A percentile compares a stretch with the other conserved stretches of the same genome.
These are phyloP conservation scores for Flaveria linearis DNA, from an alignment of 129 eudicot species.

Conservation along the genomic window DNA sequence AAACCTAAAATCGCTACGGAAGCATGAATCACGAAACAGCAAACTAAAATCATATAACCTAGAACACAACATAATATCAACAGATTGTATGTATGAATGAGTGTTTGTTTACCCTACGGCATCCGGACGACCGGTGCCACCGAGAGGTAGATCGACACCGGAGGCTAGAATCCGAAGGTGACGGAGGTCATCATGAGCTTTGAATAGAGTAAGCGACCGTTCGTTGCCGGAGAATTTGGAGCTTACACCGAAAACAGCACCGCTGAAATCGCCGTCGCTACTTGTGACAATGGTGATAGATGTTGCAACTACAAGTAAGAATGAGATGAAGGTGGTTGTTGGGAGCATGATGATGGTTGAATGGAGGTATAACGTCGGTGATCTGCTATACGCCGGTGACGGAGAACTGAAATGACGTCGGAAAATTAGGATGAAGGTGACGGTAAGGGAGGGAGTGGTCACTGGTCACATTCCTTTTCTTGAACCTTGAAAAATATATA, in stretches of 20 bases:
- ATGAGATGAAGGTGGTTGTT: constrained; percentile 21
- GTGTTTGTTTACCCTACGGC: constrained; percentile 38
- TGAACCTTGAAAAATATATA: too few species aligned
- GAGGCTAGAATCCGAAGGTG: constrained; percentile 44
- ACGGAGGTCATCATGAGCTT: constrained; percentile 46
- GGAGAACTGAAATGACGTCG: constrained; percentile 25
- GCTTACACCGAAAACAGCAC: constrained; percentile 40
- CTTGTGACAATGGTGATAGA: constrained; percentile 14
- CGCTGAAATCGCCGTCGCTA: constrained; percentile 28
- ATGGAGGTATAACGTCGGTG: constrained; percentile 11
- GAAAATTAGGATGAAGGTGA: constrained; percentile 25
- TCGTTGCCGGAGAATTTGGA: constrained; percentile 44
- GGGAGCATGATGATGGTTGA: background rate
- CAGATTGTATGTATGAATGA: constrained; percentile 1
- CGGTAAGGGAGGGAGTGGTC: background rate
- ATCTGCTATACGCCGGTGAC: constrained; percentile 14
- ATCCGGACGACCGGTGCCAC: constrained; percentile 49
- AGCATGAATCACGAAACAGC: too few species aligned
- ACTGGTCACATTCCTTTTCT: too few species aligned
- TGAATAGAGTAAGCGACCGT: constrained; percentile 34
- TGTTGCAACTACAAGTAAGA: constrained; percentile 2
- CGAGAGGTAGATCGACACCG: constrained; percentile 43
- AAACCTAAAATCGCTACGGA: constrained; percentile 12
- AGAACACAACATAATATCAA: background rate
- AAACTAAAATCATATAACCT: background rate